These are phyloP conservation scores for Vaccinium myrtillus DNA, from an alignment of 148 eudicot genomes.

Conservation along the genomic window DNA sequence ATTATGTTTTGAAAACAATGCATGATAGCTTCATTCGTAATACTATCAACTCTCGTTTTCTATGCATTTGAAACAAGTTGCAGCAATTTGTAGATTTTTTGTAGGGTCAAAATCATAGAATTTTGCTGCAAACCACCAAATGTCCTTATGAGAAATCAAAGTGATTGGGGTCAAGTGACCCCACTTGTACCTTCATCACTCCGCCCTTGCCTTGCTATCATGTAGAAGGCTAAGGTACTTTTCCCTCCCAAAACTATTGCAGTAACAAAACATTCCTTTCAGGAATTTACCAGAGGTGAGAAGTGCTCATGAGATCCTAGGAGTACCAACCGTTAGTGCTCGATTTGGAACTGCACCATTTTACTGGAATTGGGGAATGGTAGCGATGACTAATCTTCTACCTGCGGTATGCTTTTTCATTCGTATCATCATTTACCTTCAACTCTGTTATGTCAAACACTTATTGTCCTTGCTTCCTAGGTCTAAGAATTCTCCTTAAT, in stretches of 20 bases:
- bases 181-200: too few relatives aligned
- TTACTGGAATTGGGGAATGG: constrained; percentile 99
- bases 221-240: neutral
- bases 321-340: constrained; percentile 93
- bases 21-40: too few relatives aligned
- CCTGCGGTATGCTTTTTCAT: constrained; percentile 53
- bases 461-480: neutral
- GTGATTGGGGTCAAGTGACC: too few relatives aligned
- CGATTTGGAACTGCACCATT: constrained; percentile 94
- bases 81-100: too few relatives aligned
- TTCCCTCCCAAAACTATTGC: neutral
- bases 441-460: neutral
- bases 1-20: too few relatives aligned
- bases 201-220: neutral
- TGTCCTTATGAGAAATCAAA: too few relatives aligned
- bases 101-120: too few relatives aligned
- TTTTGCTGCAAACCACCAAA: too few relatives aligned
- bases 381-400: constrained; percentile 60
- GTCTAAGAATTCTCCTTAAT: neutral
- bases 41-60: too few relatives aligned
- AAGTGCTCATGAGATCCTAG: constrained; percentile 71
- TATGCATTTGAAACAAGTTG: too few relatives aligned
- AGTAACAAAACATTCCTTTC: constrained; percentile 18
- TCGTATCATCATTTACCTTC: neutral
- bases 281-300: constrained; percentile 96